Percentiles rank a stretch among this genome's conserved stretches.
Evolutionary conservation across 768 basidiomycete genomes (phyloP).

Genomic region (Lactarius psammicola): DNA sequence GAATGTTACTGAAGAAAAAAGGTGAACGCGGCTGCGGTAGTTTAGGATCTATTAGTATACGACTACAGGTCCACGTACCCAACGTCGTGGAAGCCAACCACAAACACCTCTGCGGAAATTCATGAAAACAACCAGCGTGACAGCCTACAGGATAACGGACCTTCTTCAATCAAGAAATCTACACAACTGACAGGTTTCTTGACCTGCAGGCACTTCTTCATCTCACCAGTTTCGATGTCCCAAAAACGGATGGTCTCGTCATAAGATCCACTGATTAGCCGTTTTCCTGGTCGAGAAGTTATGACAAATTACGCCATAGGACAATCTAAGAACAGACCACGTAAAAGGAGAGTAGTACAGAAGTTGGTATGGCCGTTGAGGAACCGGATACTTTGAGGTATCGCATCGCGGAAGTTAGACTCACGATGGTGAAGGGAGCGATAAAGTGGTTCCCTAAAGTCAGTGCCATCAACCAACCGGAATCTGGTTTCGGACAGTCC

Average conservation of each 20-base stretch:
- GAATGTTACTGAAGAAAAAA: constrained; percentile 84
- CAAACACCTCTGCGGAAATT: constrained; percentile 66
- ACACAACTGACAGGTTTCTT: constrained; percentile 92
- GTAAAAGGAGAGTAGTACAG: constrained; percentile 75
- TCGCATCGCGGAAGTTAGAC: constrained; percentile 72
- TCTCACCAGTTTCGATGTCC: constrained; percentile 68
- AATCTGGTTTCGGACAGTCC: constrained; percentile 13
- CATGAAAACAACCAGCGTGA: constrained; percentile 5
- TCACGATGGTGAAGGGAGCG: constrained; percentile 82
- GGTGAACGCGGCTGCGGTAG: constrained; percentile 68
- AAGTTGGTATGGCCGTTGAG: constrained; percentile 84
- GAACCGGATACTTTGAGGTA: constrained; percentile 76
- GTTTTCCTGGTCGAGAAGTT: constrained; percentile 48
- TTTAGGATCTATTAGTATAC: constrained; percentile 7
- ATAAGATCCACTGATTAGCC: constrained; percentile 85
- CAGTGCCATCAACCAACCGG: background rate
- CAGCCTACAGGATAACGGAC: constrained; percentile 37
- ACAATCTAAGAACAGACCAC: constrained; percentile 38
- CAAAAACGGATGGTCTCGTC: constrained; percentile 93
- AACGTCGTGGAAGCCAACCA: constrained; percentile 90
- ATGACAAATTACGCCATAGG: background rate
- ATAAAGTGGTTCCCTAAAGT: constrained; percentile 62
- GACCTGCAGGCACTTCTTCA: constrained; percentile 74
- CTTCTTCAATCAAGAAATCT: constrained; percentile 80
- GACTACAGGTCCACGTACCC: constrained; percentile 50